Base-by-base conservation (phyloP, 768 basidiomycete genomes). In the Suillus discolor region DNA sequence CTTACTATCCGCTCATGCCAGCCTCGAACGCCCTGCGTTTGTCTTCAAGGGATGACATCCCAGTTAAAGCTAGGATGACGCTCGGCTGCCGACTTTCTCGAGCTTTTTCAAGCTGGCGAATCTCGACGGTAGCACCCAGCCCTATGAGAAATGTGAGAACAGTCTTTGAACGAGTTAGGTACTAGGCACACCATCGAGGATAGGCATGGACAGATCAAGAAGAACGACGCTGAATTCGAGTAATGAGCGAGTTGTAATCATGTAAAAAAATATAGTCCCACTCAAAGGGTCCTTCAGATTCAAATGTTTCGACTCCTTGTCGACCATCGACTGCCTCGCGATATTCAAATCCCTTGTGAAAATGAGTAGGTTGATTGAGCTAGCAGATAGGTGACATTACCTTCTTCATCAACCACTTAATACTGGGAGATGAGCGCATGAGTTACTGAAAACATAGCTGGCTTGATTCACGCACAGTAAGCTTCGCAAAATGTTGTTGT, bases 41-140 rank as follows among this genome's bases (percentile, higher is more conserved):
- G 75, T 98, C 94, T 73, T 97, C 96, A 6, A 92, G 77, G 9
- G 96, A 94, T 20, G 96, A 96, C 88, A 94, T 91, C 25, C 96
- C 96, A 1, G 96, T 97, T 65, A 98, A 79, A 4, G 96, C 96
- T 55, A 97, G 81, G 61, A 97, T 96, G 65, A 88, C 83, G 23
- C 85, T 78, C 45, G 75, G 72, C 42, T 70, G 70, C 42, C 69
- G 70, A 44, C 53, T 69, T 31, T 62, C 78, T 54, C 80, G 80
- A 45, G 71, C 71, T 39, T 77, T 79, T 74, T 97, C 94, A 44
- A 95, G 84, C 63, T 84, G 80, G 28, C 95, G 90, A 66, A 98
- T 96, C 73, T 91, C 88, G 9, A 83, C 80, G 0, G 95, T 94
- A 8, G 96, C 96, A 20, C 90, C 89, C 61, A 96, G 84, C 28